Conservation (phyloP, 495 filamentous ascomycete species). For the Antarctomyces pellizariae region DNA sequence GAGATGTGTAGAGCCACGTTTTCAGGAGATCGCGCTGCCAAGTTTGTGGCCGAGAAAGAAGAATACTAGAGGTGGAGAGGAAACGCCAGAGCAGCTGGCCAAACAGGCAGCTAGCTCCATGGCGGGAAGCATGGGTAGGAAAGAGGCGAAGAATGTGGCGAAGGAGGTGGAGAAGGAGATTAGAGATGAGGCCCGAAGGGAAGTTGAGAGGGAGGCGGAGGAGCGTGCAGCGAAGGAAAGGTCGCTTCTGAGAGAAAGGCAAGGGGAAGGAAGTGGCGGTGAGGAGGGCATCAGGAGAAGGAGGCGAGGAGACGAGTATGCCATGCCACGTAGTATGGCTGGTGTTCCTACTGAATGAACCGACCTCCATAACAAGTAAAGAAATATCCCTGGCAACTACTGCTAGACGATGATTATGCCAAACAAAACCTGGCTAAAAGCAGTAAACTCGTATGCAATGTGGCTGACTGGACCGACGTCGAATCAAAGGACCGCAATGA, state of each 20-base stretch:
- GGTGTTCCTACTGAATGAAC: conserved; percentile 4
- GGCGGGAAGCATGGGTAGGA: conserved; percentile 16
- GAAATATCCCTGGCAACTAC: neutral
- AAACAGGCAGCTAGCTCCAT: conserved; percentile 2
- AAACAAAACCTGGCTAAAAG: too few species aligned
- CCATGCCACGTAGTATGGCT: conserved; percentile 13
- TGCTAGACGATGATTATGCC: too few species aligned
- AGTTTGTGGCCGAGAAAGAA: conserved; percentile 83
- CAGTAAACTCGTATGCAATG: too few species aligned
- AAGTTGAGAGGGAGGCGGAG: conserved; percentile 20
- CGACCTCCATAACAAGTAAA: neutral
- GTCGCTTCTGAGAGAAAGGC: too few species aligned
- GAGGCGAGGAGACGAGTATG: conserved; percentile 9
- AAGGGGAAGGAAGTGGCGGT: conserved; percentile 9
- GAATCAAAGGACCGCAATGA: too few species aligned
- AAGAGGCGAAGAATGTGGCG: conserved; percentile 18
- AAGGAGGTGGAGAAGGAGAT: conserved; percentile 23
- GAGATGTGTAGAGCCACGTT: conserved; percentile 78
- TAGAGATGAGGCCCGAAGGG: conserved; percentile 22
- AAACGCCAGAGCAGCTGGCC: conserved; percentile 9
- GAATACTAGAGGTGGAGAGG: conserved; percentile 47
- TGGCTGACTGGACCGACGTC: too few species aligned
- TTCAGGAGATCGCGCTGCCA: conserved; percentile 84
- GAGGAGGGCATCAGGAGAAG: conserved; percentile 9
- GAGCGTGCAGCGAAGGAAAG: conserved; percentile 9